Conservation (phyloP, 148 eudicot genomes). For the Nepenthes gracilis region DNA sequence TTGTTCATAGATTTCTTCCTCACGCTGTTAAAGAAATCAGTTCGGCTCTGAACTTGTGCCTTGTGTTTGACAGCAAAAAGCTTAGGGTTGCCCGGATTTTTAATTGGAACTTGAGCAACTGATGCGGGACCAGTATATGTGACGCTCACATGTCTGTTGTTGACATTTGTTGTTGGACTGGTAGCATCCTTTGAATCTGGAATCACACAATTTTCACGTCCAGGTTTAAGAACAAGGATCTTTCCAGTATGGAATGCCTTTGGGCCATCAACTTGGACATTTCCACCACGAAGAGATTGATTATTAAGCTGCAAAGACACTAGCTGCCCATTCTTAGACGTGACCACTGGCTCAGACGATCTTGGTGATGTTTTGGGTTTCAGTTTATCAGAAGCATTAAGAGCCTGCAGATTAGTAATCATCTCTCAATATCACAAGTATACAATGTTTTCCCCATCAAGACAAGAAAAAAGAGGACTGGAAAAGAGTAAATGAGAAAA, state of each 20-base stretch:
- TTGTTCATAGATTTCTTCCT: slow-evolving; percentile 1
- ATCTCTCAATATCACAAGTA: background rate
- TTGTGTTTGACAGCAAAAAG: background rate
- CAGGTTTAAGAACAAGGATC: background rate
- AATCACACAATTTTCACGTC: background rate
- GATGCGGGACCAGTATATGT: background rate
- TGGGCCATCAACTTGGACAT: background rate
- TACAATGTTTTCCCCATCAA: no score
- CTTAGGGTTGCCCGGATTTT: background rate
- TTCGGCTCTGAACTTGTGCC: background rate
- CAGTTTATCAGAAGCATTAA: background rate
- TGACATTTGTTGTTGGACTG: background rate
- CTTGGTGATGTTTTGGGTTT: background rate
- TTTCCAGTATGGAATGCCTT: background rate
- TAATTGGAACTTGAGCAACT: background rate
- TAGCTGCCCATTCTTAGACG: background rate
- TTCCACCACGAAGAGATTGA: no score
- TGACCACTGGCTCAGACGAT: background rate
- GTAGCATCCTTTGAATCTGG: background rate
- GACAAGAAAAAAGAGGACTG: no score
- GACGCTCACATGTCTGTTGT: background rate
- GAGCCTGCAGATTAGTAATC: background rate
- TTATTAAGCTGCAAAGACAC: background rate
- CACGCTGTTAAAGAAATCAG: background rate
- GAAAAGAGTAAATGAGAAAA: no score